Base-by-base conservation (phyloP, 2,329 filamentous ascomycete genomes). In the Penicillium vulpinum region DNA sequence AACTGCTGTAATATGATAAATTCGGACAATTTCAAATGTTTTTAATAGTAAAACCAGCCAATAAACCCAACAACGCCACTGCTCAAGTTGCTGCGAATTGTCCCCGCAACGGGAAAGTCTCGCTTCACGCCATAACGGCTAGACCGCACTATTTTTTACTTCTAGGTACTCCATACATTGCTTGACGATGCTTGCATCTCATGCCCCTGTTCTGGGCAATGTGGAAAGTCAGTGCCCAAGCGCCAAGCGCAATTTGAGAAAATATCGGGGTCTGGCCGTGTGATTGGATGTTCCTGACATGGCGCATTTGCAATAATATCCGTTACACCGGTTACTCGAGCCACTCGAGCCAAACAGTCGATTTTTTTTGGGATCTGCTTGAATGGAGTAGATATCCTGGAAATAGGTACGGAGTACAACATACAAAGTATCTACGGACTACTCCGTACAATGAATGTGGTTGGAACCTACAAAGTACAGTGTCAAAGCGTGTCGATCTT, bases 161-260 rank as follows among this genome's bases (percentile, higher is more conserved):
- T 56, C 40, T n/a, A 33, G 21, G 18, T 31, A n/a, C n/a, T n/a
- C n/a, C n/a, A n/a, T n/a, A 45, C 44, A 61, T 56, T 61, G 61
- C 59, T 62, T 63, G 44, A 57, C 49, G 53, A 55, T 51, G 60
- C 62, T 63, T 63, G 51, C 59, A 35, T 49, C 49, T 36, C 21
- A 15, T 38, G 41, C 48, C 40, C 54, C 51, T 56, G 48, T 18
- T 13, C 48, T 52, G 58, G 51, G 51, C 43, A 43, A 48, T 57
- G n/a, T 35, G 41, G 18, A 18, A n/a, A n/a, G 26, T n/a, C 29
- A 51, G 21, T 53, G 40, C 33, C 31, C 52, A 54, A 44, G n/a
- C n/a, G n/a, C n/a, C n/a, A n/a, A n/a, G 35, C 41, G 48, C 18
- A 56, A 40, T 38, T 31, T 52, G 11, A 22, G 33, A 39, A 45